phyloP scores from a whole-genome alignment of 352 stramenopile genomes.

The Pythium apleroticum region DNA sequence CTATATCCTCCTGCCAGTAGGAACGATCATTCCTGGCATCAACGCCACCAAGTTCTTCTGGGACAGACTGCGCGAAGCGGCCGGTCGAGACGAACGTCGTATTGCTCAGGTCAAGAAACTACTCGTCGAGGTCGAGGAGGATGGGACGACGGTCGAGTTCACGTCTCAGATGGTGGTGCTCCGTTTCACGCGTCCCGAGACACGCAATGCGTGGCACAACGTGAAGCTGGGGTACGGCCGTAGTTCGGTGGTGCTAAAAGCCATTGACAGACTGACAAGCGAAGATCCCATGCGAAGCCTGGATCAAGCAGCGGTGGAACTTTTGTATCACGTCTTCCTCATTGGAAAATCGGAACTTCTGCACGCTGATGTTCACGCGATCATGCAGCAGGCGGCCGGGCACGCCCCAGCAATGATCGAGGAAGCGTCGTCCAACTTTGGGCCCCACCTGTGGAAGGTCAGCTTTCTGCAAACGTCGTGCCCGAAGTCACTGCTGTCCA shows the following conservation, averaged over 20 bases:
- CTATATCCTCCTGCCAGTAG: background rate
- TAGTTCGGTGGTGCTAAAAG: background rate
- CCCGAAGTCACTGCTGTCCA: no score
- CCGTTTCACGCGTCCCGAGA: background rate
- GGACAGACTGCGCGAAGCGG: background rate
- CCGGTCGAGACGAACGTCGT: background rate
- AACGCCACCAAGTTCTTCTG: background rate
- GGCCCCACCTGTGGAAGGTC: no score
- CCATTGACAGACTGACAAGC: background rate
- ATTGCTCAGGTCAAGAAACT: background rate
- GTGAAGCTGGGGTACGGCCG: background rate
- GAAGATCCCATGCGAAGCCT: background rate
- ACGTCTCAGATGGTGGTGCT: background rate
- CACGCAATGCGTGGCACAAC: background rate
- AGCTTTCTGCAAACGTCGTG: no score
- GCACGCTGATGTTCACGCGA: background rate
- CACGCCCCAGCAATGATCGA: no score
- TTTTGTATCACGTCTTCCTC: background rate
- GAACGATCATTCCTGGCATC: background rate
- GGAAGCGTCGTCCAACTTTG: no score
- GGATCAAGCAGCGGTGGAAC: background rate
- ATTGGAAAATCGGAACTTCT: background rate
- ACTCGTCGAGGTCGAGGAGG: background rate
- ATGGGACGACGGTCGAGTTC: background rate
- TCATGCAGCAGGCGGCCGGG: no score